A percentile compares a stretch with the other conserved stretches of the same genome.
Evolutionary conservation across 805 yeast species (phyloP).

Genomic region (Cyberlindnera suaveolens): DNA sequence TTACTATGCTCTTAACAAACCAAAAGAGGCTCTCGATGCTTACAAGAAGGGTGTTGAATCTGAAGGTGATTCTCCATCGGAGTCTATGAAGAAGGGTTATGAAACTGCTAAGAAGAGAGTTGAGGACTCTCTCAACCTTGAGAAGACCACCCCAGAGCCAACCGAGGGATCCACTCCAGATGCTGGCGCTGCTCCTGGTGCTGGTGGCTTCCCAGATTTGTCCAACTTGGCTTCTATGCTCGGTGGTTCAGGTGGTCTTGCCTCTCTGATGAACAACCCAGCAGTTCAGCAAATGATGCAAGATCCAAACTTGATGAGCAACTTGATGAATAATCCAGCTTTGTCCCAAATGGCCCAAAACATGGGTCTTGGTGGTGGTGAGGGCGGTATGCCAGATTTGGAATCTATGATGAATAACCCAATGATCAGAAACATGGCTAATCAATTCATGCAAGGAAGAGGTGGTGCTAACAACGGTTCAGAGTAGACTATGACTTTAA

Average conservation of each 20-base stretch:
- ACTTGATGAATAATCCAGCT: slow-evolving; percentile 75
- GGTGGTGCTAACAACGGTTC: slow-evolving; percentile 6
- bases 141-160: slow-evolving; percentile 20
- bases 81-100: slow-evolving; percentile 87
- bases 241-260: slow-evolving; percentile 58
- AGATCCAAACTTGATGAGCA: slow-evolving; percentile 69
- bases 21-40: slow-evolving; percentile 84
- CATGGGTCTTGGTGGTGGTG: slow-evolving; percentile 60
- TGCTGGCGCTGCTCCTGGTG: slow-evolving; percentile 25
- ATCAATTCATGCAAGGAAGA: slow-evolving; percentile 46
- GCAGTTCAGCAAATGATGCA: slow-evolving; percentile 87
- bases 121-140: slow-evolving; percentile 55
- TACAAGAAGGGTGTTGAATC: slow-evolving; percentile 81
- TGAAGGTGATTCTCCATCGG: slow-evolving; percentile 81
- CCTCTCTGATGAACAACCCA: slow-evolving; percentile 81
- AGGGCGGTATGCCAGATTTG: slow-evolving; percentile 43
- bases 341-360: slow-evolving; percentile 78
- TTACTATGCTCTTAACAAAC: slow-evolving; percentile 88
- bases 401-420: slow-evolving; percentile 78
- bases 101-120: slow-evolving; percentile 90
- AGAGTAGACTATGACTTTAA: neutral
- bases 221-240: slow-evolving; percentile 42
- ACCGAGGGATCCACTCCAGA: slow-evolving; percentile 15
- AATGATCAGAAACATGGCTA: slow-evolving; percentile 64
- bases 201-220: slow-evolving; percentile 66